Evolutionary conservation across 139 green algal species (phyloP).

Genomic region (Microglena sp.): DNA sequence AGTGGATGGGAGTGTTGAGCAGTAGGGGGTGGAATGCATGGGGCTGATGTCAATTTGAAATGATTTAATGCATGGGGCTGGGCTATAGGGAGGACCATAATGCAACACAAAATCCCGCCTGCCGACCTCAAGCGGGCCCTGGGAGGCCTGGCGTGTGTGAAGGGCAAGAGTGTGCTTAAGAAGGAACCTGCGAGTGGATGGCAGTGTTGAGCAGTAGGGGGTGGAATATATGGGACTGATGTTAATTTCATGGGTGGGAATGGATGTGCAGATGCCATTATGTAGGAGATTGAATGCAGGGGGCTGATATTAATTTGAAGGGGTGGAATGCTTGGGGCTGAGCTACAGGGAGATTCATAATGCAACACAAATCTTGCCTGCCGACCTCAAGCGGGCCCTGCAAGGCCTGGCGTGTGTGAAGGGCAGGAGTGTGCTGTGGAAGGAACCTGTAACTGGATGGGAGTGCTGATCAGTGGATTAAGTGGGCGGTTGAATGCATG

Average conservation of each 20-base stretch:
- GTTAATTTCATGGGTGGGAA: no score
- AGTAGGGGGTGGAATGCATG: background rate
- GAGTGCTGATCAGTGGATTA: background rate
- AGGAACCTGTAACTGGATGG: slow-evolving; percentile 6
- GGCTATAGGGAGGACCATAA: slow-evolving; percentile 22
- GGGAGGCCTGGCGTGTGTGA: slow-evolving; percentile 80
- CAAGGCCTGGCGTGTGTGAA: slow-evolving; percentile 85
- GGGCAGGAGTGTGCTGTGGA: slow-evolving; percentile 12
- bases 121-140: slow-evolving; percentile 80
- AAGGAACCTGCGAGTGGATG: slow-evolving; percentile 10
- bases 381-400: slow-evolving; percentile 81
- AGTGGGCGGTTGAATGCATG: background rate
- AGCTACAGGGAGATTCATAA: slow-evolving; percentile 25
- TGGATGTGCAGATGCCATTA: no score
- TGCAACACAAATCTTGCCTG: slow-evolving; percentile 66
- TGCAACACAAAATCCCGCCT: slow-evolving; percentile 68
- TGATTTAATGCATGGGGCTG: no score
- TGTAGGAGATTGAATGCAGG: no score
- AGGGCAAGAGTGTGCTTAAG: slow-evolving; percentile 27
- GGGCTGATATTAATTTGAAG: no score
- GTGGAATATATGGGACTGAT: background rate
- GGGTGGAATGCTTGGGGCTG: no score
- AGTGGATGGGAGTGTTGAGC: background rate
- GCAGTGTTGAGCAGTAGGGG: background rate
- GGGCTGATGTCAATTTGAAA: background rate